Evolutionary conservation across 192 early-diverging fungal species (phyloP).

Genomic region (Coemansia sp.): DNA sequence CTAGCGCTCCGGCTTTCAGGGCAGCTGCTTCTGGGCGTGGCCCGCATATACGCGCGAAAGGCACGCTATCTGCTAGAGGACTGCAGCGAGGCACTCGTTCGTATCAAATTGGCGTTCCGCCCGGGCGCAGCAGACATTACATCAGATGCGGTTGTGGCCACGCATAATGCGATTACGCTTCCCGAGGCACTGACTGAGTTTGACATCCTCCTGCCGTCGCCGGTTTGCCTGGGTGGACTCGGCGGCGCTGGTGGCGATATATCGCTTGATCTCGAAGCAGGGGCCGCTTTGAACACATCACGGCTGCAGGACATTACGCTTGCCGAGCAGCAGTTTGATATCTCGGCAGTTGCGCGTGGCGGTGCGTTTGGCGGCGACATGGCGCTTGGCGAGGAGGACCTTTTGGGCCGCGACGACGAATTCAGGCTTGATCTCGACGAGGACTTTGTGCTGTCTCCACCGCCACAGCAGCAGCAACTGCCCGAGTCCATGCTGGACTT

Average conservation of each 20-base stretch:
- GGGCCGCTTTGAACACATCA: conserved; percentile 53
- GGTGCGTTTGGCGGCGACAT: conserved; percentile 13
- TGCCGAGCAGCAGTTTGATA: conserved; percentile 53
- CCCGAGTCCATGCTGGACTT: conserved; percentile 14
- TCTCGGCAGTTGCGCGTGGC: conserved; percentile 51
- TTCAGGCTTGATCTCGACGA: conserved; percentile 52
- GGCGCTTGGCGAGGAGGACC: conserved; percentile 49
- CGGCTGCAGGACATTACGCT: conserved; percentile 74
- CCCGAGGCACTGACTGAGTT: conserved; percentile 85
- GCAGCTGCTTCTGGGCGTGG: conserved; percentile 93
- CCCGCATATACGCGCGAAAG: conserved; percentile 94
- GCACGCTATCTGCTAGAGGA: conserved; percentile 96
- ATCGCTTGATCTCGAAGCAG: conserved; percentile 19
- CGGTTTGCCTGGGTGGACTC: conserved; percentile 38
- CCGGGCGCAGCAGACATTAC: conserved; percentile 83
- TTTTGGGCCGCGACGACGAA: conserved; percentile 58
- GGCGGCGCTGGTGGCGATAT: background rate
- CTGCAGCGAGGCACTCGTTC: conserved; percentile 91
- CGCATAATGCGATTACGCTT: conserved; percentile 82
- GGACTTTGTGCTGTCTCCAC: conserved; percentile 47
- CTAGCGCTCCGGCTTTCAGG: conserved; percentile 94
- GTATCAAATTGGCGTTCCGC: conserved; percentile 85
- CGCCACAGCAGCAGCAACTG: conserved; percentile 19
- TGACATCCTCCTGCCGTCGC: conserved; percentile 84
- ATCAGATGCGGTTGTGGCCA: conserved; percentile 66